phyloP scores from a whole-genome alignment of 2,329 filamentous ascomycete species.

The Clonostachys sp. region DNA sequence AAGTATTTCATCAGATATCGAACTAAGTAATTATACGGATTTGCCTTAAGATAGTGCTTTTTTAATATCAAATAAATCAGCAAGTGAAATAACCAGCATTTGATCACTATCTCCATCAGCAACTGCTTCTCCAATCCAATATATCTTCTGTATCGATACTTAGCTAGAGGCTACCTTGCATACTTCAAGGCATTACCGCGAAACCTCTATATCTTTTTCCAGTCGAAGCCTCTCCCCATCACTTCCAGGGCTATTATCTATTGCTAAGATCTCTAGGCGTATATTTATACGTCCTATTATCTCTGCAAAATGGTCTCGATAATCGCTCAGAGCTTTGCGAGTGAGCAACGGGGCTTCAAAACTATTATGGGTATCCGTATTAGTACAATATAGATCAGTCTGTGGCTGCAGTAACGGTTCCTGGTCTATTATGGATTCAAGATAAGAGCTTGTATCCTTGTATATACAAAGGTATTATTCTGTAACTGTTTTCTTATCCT shows the following conservation, averaged over 20 bases:
- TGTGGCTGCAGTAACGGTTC: background rate
- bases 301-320: background rate
- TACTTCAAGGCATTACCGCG: no score
- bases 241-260: background rate
- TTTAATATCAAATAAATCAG: no score
- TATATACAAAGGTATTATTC: background rate
- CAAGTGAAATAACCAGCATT: no score
- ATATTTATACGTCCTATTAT: background rate
- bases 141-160: no score
- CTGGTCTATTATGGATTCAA: background rate
- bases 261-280: background rate
- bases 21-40: background rate
- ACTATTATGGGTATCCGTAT: background rate
- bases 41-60: no score
- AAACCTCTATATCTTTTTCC: no score
- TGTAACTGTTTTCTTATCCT: conserved; percentile 3
- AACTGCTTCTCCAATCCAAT: no score
- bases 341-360: background rate
- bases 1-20: background rate
- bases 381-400: no score
- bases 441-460: background rate
- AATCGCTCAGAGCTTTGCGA: background rate
- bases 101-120: no score
- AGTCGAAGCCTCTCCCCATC: no score
- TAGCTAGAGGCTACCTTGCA: no score